Evolutionary conservation across 805 yeast genomes (phyloP).

Genomic region (Lachancea waltii): DNA sequence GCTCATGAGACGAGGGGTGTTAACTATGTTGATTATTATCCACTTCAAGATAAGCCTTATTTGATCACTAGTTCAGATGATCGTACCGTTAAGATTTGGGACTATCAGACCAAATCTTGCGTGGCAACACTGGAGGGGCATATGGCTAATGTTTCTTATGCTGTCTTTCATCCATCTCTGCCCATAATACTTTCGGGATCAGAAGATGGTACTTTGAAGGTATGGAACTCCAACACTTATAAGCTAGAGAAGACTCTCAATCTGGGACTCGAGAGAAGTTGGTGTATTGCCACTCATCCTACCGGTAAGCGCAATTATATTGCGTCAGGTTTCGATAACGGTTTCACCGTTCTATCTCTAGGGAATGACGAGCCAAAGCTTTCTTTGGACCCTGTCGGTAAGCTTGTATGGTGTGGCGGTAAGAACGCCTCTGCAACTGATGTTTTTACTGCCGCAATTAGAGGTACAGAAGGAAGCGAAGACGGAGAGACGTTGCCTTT

Average conservation of each 20-base stretch:
- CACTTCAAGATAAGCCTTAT: slow-evolving; percentile 95
- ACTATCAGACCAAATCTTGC: slow-evolving; percentile 92
- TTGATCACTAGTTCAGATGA: slow-evolving; percentile 89
- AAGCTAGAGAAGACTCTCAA: slow-evolving; percentile 87
- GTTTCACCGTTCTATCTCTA: slow-evolving; percentile 77
- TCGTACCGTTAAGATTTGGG: slow-evolving; percentile 85
- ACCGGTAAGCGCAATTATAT: slow-evolving; percentile 61
- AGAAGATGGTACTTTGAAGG: slow-evolving; percentile 88
- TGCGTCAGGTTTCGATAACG: slow-evolving; percentile 93
- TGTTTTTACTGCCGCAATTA: slow-evolving; percentile 75
- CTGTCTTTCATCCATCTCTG: slow-evolving; percentile 95
- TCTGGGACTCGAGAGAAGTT: slow-evolving; percentile 89
- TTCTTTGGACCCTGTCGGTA: slow-evolving; percentile 90
- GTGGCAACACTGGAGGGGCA: slow-evolving; percentile 95
- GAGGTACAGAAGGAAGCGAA: slow-evolving; percentile 55
- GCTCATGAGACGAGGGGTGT: slow-evolving; percentile 94
- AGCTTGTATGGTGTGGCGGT: slow-evolving; percentile 70
- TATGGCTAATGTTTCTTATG: slow-evolving; percentile 89
- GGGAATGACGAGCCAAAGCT: slow-evolving; percentile 93
- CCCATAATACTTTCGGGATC: slow-evolving; percentile 94
- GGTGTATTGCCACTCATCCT: slow-evolving; percentile 82
- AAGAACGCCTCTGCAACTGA: slow-evolving; percentile 65
- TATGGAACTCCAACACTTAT: slow-evolving; percentile 94
- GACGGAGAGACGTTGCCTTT: slow-evolving; percentile 79
- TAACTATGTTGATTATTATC: slow-evolving; percentile 93